These are phyloP conservation scores for Lophium mytilinum DNA, from an alignment of 495 filamentous ascomycete species.

Conservation along the genomic window DNA sequence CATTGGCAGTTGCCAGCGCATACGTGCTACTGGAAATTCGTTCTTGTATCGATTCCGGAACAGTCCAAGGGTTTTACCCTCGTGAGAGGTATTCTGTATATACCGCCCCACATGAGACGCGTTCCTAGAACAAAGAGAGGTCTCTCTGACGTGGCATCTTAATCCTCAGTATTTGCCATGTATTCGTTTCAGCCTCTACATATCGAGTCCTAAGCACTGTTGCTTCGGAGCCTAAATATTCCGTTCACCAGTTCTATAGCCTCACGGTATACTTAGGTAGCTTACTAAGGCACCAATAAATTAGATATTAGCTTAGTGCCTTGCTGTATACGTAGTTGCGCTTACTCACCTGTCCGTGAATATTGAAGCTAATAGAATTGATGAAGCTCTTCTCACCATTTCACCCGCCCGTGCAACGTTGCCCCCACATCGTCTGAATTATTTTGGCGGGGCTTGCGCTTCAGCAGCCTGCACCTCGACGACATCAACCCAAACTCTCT, in stretches of 20 bases:
- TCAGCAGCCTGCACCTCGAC: no score
- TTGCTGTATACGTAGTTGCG: no score
- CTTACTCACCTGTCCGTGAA: no score
- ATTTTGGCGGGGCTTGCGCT: no score
- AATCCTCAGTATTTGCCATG: slow-evolving; percentile 15
- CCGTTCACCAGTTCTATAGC: background rate
- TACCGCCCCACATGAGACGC: slow-evolving; percentile 23
- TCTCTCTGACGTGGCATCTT: slow-evolving; percentile 24
- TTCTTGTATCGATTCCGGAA: slow-evolving; percentile 4
- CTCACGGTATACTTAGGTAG: background rate
- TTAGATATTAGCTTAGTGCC: no score
- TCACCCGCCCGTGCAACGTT: no score
- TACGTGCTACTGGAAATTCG: background rate
- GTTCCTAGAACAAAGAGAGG: slow-evolving; percentile 22
- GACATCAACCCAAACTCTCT: no score
- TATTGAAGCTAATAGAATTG: no score
- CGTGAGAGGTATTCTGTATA: slow-evolving; percentile 24
- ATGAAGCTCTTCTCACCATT: no score
- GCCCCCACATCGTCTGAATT: no score
- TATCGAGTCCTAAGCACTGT: background rate
- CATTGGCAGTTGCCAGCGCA: background rate
- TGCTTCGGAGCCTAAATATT: background rate
- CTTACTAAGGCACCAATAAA: no score
- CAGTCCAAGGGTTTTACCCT: slow-evolving; percentile 9
- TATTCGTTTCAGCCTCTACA: slow-evolving; percentile 19